Percentiles rank a stretch among this genome's conserved stretches.
Evolutionary conservation across 768 basidiomycete genomes (phyloP).

Genomic region (Leccinum olivaceopallidum): DNA sequence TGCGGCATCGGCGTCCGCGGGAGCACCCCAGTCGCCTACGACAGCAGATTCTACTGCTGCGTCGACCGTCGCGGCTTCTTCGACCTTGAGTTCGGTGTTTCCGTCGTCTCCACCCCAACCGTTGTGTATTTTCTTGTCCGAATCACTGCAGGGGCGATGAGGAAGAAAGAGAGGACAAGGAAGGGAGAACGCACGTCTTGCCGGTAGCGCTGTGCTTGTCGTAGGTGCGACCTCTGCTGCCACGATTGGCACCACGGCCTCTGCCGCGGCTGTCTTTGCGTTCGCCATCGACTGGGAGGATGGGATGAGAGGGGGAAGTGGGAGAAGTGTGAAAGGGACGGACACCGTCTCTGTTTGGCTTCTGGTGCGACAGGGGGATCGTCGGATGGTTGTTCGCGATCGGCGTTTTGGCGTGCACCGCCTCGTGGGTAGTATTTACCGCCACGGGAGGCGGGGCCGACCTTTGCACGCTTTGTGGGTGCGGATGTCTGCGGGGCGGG

Average conservation of each 20-base stretch:
- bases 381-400: slow-evolving; percentile 40
- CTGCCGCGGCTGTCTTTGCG: slow-evolving; percentile 45
- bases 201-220: slow-evolving; percentile 89
- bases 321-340: slow-evolving; percentile 12
- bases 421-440: slow-evolving; percentile 74
- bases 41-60: slow-evolving; percentile 51
- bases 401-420: slow-evolving; percentile 44
- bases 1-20: slow-evolving; percentile 30
- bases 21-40: slow-evolving; percentile 39
- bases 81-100: slow-evolving; percentile 76
- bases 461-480: slow-evolving; percentile 46
- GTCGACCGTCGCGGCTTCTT: slow-evolving; percentile 73
- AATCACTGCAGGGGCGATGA: slow-evolving; percentile 58
- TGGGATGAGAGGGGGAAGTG: slow-evolving; percentile 5
- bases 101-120: slow-evolving; percentile 96
- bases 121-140: slow-evolving; percentile 92
- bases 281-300: slow-evolving; percentile 41
- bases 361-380: slow-evolving; percentile 38
- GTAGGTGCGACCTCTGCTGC: slow-evolving; percentile 62
- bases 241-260: slow-evolving; percentile 39
- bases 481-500: slow-evolving; percentile 31
- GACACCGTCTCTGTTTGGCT: slow-evolving; percentile 34
- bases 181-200: slow-evolving; percentile 58
- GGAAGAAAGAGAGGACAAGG: slow-evolving; percentile 4
- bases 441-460: slow-evolving; percentile 62